Conservation (phyloP, 495 filamentous ascomycete species). For the Jackrogersella multiformis region DNA sequence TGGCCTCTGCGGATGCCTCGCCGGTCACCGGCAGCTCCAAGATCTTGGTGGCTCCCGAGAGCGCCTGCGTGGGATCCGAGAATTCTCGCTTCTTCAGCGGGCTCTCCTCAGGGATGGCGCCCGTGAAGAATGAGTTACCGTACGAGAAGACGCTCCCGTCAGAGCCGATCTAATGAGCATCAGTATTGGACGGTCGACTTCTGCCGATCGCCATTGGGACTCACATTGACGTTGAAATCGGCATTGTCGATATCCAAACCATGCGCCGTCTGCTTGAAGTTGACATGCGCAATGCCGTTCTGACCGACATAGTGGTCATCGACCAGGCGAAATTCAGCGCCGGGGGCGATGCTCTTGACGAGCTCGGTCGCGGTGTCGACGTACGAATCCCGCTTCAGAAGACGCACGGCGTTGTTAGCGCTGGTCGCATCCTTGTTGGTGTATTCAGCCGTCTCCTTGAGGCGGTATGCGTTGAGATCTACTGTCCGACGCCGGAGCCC, state of each 20-base stretch:
- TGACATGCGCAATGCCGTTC: constrained; percentile 61
- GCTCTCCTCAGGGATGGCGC: constrained; percentile 46
- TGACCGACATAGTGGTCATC: constrained; percentile 55
- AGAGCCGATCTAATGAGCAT: constrained; percentile 44
- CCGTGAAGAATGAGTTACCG: constrained; percentile 54
- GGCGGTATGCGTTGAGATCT: constrained; percentile 45
- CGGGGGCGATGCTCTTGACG: constrained; percentile 43
- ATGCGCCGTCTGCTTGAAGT: constrained; percentile 63
- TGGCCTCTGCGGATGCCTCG: constrained; percentile 48
- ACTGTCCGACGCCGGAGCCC: constrained; percentile 46
- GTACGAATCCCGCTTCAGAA: constrained; percentile 45
- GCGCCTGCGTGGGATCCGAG: constrained; percentile 48
- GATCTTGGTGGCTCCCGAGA: constrained; percentile 45
- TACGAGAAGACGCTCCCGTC: constrained; percentile 57
- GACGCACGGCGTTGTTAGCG: constrained; percentile 26
- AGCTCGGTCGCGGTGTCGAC: constrained; percentile 49
- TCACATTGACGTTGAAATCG: constrained; percentile 65
- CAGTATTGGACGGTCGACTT: constrained; percentile 9
- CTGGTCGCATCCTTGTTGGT: constrained; percentile 34
- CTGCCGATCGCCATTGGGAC: constrained; percentile 8
- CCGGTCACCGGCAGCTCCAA: constrained; percentile 50
- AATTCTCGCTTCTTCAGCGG: constrained; percentile 48
- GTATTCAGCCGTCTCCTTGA: constrained; percentile 46
- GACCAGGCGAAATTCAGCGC: constrained; percentile 52
- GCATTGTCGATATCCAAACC: constrained; percentile 65